A percentile compares a stretch with the other conserved stretches of the same genome.
Conservation (phyloP, 306 rosid species). For the Urtica urens region DNA sequence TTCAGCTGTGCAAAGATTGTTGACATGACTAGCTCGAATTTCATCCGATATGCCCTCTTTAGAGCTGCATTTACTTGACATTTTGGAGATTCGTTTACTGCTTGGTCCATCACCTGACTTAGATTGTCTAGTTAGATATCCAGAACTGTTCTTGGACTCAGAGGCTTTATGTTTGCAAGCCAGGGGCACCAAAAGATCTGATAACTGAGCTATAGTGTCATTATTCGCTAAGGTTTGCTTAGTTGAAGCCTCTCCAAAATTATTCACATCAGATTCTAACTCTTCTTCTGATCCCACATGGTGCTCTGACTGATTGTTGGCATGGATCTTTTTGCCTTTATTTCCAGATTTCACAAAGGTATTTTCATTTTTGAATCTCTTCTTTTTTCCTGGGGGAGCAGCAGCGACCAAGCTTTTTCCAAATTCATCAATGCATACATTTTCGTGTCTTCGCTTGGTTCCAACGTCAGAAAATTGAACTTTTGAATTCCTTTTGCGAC, state of each 20-base stretch:
- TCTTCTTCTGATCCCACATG: slow-evolving; percentile 30
- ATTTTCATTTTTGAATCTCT: slow-evolving; percentile 13
- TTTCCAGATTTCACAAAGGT: slow-evolving; percentile 24
- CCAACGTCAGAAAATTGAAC: background rate
- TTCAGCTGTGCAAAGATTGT: slow-evolving; percentile 8
- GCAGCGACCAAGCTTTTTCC: slow-evolving; percentile 8
- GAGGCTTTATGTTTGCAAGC: slow-evolving; percentile 15
- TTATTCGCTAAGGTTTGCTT: slow-evolving; percentile 21
- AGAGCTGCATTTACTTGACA: slow-evolving; percentile 20
- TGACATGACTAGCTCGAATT: slow-evolving; percentile 6
- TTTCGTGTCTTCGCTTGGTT: background rate
- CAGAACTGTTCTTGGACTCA: slow-evolving; percentile 8
- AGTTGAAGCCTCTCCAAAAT: slow-evolving; percentile 20
- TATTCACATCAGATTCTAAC: slow-evolving; percentile 19
- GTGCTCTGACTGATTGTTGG: slow-evolving; percentile 3
- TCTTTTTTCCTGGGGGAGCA: slow-evolving; percentile 22
- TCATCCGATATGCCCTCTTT: background rate
- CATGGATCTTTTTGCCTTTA: slow-evolving; percentile 7
- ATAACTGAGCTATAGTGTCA: slow-evolving; percentile 15
- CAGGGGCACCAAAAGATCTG: slow-evolving; percentile 17
- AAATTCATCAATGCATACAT: slow-evolving; percentile 15
- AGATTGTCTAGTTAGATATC: slow-evolving; percentile 16
- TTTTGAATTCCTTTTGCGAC: slow-evolving; percentile 32
- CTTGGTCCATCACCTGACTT: slow-evolving; percentile 12
- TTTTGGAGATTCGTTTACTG: slow-evolving; percentile 26